These are phyloP conservation scores for Rubia tinctorum DNA, from an alignment of 305 asterid species.

Conservation along the genomic window DNA sequence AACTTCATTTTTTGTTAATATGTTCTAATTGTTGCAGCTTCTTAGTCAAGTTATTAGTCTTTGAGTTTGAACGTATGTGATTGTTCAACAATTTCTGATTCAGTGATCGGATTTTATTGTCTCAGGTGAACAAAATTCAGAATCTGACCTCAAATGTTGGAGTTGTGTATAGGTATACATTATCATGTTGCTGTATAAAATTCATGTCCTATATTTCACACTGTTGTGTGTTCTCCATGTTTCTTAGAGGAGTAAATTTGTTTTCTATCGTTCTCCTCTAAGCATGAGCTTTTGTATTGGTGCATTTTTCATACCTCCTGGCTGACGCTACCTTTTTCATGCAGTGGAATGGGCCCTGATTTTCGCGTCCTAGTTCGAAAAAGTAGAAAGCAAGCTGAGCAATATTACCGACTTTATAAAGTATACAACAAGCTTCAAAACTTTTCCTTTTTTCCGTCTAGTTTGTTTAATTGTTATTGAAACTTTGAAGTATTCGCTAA, in stretches of 20 bases:
- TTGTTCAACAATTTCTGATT: slow-evolving; percentile 3
- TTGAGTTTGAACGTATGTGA: neutral
- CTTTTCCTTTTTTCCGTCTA: neutral
- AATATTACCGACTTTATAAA: slow-evolving; percentile 78
- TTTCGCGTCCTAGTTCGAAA: slow-evolving; percentile 93
- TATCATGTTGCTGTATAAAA: neutral
- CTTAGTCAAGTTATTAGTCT: neutral
- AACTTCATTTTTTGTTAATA: neutral
- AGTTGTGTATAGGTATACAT: slow-evolving; percentile 82
- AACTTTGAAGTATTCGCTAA: neutral
- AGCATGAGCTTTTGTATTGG: neutral
- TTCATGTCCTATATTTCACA: neutral
- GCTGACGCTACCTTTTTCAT: slow-evolving; percentile 18
- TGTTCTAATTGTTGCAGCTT: neutral
- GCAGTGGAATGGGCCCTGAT: slow-evolving; percentile 99
- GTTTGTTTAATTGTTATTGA: neutral
- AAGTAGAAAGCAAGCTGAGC: slow-evolving; percentile 98
- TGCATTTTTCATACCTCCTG: neutral
- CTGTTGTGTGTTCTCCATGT: neutral
- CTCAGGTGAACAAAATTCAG: slow-evolving; percentile 95
- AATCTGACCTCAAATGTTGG: slow-evolving; percentile 90
- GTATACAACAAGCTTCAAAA: slow-evolving; percentile 32
- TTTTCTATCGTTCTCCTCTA: too few species aligned
- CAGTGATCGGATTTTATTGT: slow-evolving; percentile 9
- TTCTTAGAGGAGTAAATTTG: neutral